Base-by-base conservation (phyloP, 805 yeast species). In the Pichia gijzeniarum region DNA sequence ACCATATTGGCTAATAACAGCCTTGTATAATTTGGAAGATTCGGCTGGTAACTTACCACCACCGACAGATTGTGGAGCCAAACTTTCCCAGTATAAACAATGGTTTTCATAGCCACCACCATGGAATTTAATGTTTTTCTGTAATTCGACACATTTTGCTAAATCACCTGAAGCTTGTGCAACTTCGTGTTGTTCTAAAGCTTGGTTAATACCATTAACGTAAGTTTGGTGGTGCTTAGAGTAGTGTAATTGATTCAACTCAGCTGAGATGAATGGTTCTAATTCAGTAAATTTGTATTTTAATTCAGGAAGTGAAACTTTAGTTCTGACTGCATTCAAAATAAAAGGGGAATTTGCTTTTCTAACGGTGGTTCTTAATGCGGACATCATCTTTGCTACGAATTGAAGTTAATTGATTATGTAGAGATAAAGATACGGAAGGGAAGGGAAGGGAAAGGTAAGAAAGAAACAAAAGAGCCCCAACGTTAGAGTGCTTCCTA, bases 21-120 rank as follows among this genome's bases (percentile, higher is more conserved):
- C 80, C 60, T 75, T 67, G 43, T 72, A 77, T 30, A 88, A 68
- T 3, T 74, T 73, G 32, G 86, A 74, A 37, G 76, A 73, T 37
- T 73, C 69, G 13, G 65, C 60, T 43, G 86, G 81, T 34, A 71
- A 65, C 58, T 73, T 72, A 61, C 96, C 97, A 60, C 96, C 96
- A 47, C 87, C 86, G 48, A 71, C 71, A 44, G 76, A 73, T 40
- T 63, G 67, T 33, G 96, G 96, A 18, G 95, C 84, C 62, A 88
- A 72, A 70, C 82, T 85, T 67, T 84, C 83, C 95, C 95, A 88
- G 76, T 85, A 88, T 54, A 88, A 69, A 53, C 79, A 71, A 70
- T 88, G 96, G 79, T 88, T 88, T 61, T 82, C 71, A 72, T 72
- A 85, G 27, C 96, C 96, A 64, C 96, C 96, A 56, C 93, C 93